phyloP scores from a whole-genome alignment of 1,139 yeast species.

The Suhomyces bribrorum region DNA sequence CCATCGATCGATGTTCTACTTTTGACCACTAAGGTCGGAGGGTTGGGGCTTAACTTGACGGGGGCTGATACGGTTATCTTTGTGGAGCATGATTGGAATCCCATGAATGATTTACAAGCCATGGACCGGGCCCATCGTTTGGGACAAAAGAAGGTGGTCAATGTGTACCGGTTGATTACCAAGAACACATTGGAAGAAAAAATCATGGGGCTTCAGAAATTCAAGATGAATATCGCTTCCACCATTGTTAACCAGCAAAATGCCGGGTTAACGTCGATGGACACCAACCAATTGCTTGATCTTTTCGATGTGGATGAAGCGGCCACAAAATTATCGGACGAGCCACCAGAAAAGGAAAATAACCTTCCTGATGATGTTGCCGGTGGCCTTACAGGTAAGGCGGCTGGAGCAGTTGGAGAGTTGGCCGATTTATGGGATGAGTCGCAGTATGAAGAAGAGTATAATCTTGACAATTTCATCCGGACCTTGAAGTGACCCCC shows the following conservation, averaged over 20 bases:
- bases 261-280: conserved; percentile 93
- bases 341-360: conserved; percentile 31
- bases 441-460: conserved; percentile 93
- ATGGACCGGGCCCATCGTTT: conserved; percentile 99
- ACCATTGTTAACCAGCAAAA: conserved; percentile 96
- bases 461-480: conserved; percentile 89
- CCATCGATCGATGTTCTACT: conserved; percentile 94
- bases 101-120: conserved; percentile 98
- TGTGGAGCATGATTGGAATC: conserved; percentile 99
- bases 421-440: conserved; percentile 97
- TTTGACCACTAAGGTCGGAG: conserved; percentile 97
- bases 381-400: conserved; percentile 61
- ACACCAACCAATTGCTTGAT: conserved; percentile 89
- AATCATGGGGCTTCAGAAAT: conserved; percentile 97
- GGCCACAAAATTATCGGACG: conserved; percentile 38
- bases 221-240: conserved; percentile 96
- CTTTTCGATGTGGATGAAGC: conserved; percentile 76
- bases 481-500: conserved; percentile 55
- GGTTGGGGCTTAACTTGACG: conserved; percentile 92
- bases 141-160: conserved; percentile 96
- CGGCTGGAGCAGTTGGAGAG: conserved; percentile 78
- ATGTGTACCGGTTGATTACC: conserved; percentile 90
- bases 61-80: conserved; percentile 99
- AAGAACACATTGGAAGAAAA: conserved; percentile 93
- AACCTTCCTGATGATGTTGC: conserved; percentile 55